Evolutionary conservation across 345 rosid species (phyloP), one percentile per base, ranked within the genome.

Genomic region (Brassica rapa): DNA sequence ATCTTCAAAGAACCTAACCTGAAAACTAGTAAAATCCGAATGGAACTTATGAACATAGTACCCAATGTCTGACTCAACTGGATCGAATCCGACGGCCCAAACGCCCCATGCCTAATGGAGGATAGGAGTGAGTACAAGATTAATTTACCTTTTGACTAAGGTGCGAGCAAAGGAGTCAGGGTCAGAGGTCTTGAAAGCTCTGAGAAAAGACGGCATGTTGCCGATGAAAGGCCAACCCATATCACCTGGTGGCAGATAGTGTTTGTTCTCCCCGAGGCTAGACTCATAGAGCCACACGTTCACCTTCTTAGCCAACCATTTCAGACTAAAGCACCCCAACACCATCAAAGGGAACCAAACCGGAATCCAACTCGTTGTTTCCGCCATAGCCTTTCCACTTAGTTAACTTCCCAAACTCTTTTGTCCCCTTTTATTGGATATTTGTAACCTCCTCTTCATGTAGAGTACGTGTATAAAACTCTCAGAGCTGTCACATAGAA

Each of bases 141-240:
- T 19, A 19, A 19, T 25, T 25, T 25, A 84, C 88, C 84, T 86
- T 43, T 30, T 16, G 65, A 43, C 64, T 35, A 85, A 83, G 67
- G 19, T 16, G 60, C 35, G 19, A 57, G 79, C 27, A 71, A 86
- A 86, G 60, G 83, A 81, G 46, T 86, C 87, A 51, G 89, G 90
- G 16, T 84, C 70, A 53, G 70, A 51, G 41, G 88, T 82, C 59
- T 77, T 86, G 85, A 84, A 85, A 75, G 88, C 82, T 61, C 57
- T 77, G 66, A 81, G 81, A 66, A 87, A 86, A 16, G 87, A 76
- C 72, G 33, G 51, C 91, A 84, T 85, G 35, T 81, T 86, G 8
- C 90, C 88, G 4, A 86, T 25, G 30, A 86, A 27, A 73, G 86
- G 88, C 88, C 82, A 84, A 2, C 87, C 87, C 79, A 85, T 62